Percentiles rank a stretch among this genome's conserved stretches.
phyloP scores from a whole-genome alignment of 768 basidiomycete species.

The Macrocybe gigantea region DNA sequence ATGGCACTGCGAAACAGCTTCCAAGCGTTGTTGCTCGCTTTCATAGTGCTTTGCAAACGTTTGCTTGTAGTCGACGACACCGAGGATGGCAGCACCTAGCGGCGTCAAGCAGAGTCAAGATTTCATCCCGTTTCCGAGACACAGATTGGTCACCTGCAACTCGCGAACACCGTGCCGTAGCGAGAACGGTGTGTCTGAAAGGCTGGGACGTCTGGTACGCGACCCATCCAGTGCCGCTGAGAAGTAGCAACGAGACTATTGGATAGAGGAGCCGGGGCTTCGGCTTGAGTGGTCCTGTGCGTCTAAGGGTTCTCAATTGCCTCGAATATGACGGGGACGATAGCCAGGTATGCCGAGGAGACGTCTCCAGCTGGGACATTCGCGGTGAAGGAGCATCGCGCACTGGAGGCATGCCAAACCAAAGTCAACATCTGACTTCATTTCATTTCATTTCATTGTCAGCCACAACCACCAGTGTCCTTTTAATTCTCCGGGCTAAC shows the following conservation, averaged over 20 bases:
- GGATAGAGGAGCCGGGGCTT: slow-evolving; percentile 23
- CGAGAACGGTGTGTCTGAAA: slow-evolving; percentile 70
- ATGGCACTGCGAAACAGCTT: slow-evolving; percentile 76
- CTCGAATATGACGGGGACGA: slow-evolving; percentile 1
- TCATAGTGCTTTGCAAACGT: slow-evolving; percentile 51
- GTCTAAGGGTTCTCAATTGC: slow-evolving; percentile 3
- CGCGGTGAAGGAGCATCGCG: slow-evolving; percentile 14
- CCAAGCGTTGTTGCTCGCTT: slow-evolving; percentile 41
- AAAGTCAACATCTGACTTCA: background rate
- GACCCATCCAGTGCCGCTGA: slow-evolving; percentile 30
- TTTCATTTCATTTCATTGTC: background rate
- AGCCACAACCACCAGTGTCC: too few relatives aligned
- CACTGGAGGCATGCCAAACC: background rate
- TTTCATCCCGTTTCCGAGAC: slow-evolving; percentile 8
- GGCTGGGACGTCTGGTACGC: slow-evolving; percentile 69
- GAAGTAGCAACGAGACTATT: slow-evolving; percentile 21
- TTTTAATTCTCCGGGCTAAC: too few relatives aligned
- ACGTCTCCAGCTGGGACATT: slow-evolving; percentile 13
- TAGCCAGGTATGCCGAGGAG: slow-evolving; percentile 4
- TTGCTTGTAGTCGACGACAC: slow-evolving; percentile 68
- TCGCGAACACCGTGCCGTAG: slow-evolving; percentile 72
- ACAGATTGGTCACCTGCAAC: slow-evolving; percentile 50
- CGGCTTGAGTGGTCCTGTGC: background rate
- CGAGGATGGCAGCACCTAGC: slow-evolving; percentile 53
- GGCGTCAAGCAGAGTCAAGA: slow-evolving; percentile 10